phyloP scores from a whole-genome alignment of 805 yeast genomes.

The Metschnikowia orientalis region DNA sequence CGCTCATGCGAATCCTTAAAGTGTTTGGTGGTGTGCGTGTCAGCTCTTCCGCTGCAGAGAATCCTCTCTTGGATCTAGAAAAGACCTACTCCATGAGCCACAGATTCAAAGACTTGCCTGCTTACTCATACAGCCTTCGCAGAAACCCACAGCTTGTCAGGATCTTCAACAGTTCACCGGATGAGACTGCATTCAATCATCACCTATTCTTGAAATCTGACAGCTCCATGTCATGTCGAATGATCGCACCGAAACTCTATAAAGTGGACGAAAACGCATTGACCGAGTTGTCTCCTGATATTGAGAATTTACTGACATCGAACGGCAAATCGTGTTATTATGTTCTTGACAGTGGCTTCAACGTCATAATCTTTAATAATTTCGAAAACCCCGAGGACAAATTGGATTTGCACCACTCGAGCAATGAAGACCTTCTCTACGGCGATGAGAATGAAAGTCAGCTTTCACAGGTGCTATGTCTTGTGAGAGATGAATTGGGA shows the following conservation, averaged over 20 bases:
- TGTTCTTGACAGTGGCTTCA: slow-evolving; percentile 29
- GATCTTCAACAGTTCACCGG: slow-evolving; percentile 42
- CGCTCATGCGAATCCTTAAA: slow-evolving; percentile 23
- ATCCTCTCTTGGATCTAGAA: slow-evolving; percentile 21
- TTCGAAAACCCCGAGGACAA: slow-evolving; percentile 5
- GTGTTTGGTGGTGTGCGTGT: slow-evolving; percentile 26
- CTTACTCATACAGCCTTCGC: slow-evolving; percentile 31
- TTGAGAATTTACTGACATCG: slow-evolving; percentile 6
- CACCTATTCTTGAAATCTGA: slow-evolving; percentile 25
- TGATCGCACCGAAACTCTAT: slow-evolving; percentile 31
- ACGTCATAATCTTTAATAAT: slow-evolving; percentile 23
- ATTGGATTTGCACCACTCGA: slow-evolving; percentile 15
- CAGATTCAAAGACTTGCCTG: slow-evolving; percentile 26
- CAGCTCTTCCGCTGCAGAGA: slow-evolving; percentile 9
- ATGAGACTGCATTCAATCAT: slow-evolving; percentile 42
- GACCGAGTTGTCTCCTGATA: slow-evolving; percentile 17
- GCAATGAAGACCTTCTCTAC: slow-evolving; percentile 10
- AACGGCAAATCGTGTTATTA: slow-evolving; percentile 15
- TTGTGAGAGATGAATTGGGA: slow-evolving; percentile 5
- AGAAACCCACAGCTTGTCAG: slow-evolving; percentile 33
- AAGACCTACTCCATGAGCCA: slow-evolving; percentile 23
- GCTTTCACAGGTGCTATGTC: slow-evolving; percentile 4
- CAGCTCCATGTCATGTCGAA: slow-evolving; percentile 17
- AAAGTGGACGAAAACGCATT: slow-evolving; percentile 2
- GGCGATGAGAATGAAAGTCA: slow-evolving; percentile 1